These are phyloP conservation scores for Physcomitrium patens DNA, from an alignment of 225 moss, liverwort and hornwort species.

Conservation along the genomic window DNA sequence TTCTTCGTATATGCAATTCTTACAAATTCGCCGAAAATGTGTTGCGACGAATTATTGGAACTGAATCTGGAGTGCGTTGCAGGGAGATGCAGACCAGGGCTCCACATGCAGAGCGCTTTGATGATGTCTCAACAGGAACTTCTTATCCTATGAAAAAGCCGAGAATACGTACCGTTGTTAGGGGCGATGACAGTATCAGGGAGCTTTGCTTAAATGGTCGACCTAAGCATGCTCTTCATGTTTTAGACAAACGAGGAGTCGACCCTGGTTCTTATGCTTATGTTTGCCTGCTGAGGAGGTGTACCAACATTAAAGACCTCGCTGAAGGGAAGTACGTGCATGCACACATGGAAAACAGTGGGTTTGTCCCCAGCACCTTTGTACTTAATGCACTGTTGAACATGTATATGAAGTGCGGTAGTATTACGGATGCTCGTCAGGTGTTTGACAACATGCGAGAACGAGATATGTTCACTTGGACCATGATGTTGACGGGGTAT, in stretches of 20 bases:
- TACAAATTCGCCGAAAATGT: neutral
- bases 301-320: conserved; percentile 22
- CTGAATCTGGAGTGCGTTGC: conserved; percentile 13
- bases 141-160: neutral
- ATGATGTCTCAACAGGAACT: neutral
- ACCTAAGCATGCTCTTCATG: conserved; percentile 29
- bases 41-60: neutral
- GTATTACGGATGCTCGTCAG: conserved; percentile 19
- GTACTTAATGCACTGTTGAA: conserved; percentile 32
- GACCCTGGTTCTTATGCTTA: conserved; percentile 25
- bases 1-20: neutral
- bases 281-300: conserved; percentile 30
- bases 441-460: conserved; percentile 21
- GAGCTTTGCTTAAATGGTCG: conserved; percentile 32
- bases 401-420: conserved; percentile 38
- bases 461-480: conserved; percentile 32
- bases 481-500: conserved; percentile 34
- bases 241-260: conserved; percentile 29
- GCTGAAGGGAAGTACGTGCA: conserved; percentile 34
- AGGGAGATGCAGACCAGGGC: conserved; percentile 20
- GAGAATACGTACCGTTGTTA: conserved; percentile 15
- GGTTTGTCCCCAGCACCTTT: conserved; percentile 16
- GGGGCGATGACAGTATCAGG: conserved; percentile 30
- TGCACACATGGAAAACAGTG: conserved; percentile 21
- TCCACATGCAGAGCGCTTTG: neutral